phyloP scores from a whole-genome alignment of 805 yeast species.

The Tetrapisispora namnaoensis region DNA sequence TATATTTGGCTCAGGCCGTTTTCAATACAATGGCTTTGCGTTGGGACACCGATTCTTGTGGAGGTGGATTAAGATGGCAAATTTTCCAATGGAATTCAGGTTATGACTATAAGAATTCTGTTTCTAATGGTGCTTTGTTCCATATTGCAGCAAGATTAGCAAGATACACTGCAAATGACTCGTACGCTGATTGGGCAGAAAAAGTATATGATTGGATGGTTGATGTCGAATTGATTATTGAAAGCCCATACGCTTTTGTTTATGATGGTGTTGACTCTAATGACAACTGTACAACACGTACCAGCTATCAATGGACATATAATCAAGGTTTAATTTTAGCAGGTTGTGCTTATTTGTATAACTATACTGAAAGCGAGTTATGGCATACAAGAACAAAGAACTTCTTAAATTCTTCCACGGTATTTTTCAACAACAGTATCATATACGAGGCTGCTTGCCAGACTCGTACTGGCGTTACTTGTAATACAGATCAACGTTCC shows the following conservation, averaged over 20 bases:
- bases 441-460: slow-evolving; percentile 86
- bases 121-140: slow-evolving; percentile 84
- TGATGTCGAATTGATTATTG: slow-evolving; percentile 38
- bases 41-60: slow-evolving; percentile 70
- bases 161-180: slow-evolving; percentile 63
- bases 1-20: slow-evolving; percentile 75
- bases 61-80: slow-evolving; percentile 95
- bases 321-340: slow-evolving; percentile 71
- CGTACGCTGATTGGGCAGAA: slow-evolving; percentile 69
- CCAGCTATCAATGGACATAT: slow-evolving; percentile 71
- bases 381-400: slow-evolving; percentile 59
- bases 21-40: slow-evolving; percentile 83
- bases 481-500: slow-evolving; percentile 85
- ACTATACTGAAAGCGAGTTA: slow-evolving; percentile 50
- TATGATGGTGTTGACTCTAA: slow-evolving; percentile 60
- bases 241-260: slow-evolving; percentile 30
- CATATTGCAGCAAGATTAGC: slow-evolving; percentile 81
- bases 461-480: too few relatives aligned
- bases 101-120: slow-evolving; percentile 84
- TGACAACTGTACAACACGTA: slow-evolving; percentile 51
- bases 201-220: slow-evolving; percentile 74
- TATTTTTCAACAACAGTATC: slow-evolving; percentile 47
- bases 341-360: slow-evolving; percentile 75
- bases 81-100: slow-evolving; percentile 92
- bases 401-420: slow-evolving; percentile 44